Evolutionary conservation across 805 yeast species (phyloP).

Genomic region (Komagataella mondaviorum): DNA sequence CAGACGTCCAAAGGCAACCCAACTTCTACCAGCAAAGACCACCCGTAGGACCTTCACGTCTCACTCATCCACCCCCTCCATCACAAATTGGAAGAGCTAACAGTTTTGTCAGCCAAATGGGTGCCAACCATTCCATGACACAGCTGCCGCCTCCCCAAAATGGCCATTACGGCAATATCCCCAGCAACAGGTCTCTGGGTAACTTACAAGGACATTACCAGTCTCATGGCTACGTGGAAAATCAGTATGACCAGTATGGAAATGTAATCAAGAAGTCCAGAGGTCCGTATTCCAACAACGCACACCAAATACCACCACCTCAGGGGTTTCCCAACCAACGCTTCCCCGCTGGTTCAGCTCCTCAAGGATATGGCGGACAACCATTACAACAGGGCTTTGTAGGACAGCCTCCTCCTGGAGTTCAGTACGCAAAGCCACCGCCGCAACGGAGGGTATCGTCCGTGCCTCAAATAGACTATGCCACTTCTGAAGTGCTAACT

Average conservation of each 20-base stretch:
- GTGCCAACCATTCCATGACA: not conserved
- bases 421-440: conserved; percentile 8
- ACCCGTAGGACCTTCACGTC: not conserved
- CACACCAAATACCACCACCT: conserved; percentile 16
- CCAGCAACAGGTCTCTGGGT: not conserved
- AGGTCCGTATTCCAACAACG: conserved; percentile 14
- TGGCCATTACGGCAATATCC: not conserved
- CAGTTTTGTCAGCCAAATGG: not conserved
- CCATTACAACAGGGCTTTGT: conserved; percentile 13
- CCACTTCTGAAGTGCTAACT: conserved; percentile 4
- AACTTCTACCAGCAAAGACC: not conserved
- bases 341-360: not conserved
- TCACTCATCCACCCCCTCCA: not conserved
- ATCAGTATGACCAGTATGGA: conserved; percentile 1
- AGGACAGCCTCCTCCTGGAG: conserved; percentile 10
- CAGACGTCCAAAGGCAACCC: not conserved
- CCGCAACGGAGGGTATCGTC: conserved; percentile 7
- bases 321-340: conserved; percentile 15
- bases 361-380: not conserved
- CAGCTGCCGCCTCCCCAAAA: not conserved
- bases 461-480: conserved; percentile 7
- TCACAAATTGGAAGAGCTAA: not conserved
- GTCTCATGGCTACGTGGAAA: not conserved
- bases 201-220: not conserved
- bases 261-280: conserved; percentile 1